These are phyloP conservation scores for Colletotrichum tabaci DNA, from an alignment of 2,329 filamentous ascomycete species.

Conservation along the genomic window DNA sequence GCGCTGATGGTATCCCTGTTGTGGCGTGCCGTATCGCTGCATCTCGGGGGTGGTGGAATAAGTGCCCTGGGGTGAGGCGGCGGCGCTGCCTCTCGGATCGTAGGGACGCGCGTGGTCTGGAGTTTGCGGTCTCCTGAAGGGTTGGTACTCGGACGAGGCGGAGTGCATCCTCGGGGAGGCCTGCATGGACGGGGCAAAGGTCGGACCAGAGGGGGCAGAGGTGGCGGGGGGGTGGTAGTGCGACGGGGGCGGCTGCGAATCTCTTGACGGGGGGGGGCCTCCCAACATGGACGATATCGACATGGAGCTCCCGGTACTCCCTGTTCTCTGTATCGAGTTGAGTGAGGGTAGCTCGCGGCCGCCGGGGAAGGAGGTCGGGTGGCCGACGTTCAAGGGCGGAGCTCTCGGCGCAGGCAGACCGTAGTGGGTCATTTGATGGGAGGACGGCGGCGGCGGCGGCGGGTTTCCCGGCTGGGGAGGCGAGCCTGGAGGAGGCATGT, in stretches of 20 bases:
- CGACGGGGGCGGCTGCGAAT: slow-evolving; percentile 56
- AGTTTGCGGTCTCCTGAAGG: slow-evolving; percentile 78
- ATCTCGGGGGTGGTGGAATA: slow-evolving; percentile 72
- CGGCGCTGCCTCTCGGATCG: slow-evolving; percentile 61
- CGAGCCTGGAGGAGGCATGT: slow-evolving; percentile 64
- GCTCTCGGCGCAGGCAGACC: slow-evolving; percentile 63
- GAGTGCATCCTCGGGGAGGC: slow-evolving; percentile 71
- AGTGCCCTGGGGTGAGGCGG: slow-evolving; percentile 64
- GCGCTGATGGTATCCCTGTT: slow-evolving; percentile 64
- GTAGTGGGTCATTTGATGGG: slow-evolving; percentile 55
- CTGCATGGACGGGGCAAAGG: slow-evolving; percentile 65
- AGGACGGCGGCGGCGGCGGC: slow-evolving; percentile 46
- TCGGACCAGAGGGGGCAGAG: slow-evolving; percentile 57
- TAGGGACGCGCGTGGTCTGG: slow-evolving; percentile 77
- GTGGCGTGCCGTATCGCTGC: slow-evolving; percentile 72
- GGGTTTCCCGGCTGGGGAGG: slow-evolving; percentile 58
- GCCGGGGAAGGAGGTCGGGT: slow-evolving; percentile 61
- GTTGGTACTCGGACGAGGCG: slow-evolving; percentile 71
- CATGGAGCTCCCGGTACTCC: slow-evolving; percentile 68
- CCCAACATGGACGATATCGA: slow-evolving; percentile 74
- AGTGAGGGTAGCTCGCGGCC: slow-evolving; percentile 69
- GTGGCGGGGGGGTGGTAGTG: slow-evolving; percentile 59
- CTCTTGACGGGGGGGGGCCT: slow-evolving; percentile 62
- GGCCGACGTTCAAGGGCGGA: slow-evolving; percentile 59
- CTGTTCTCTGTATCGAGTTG: slow-evolving; percentile 63